Conservation (phyloP, 805 yeast species). For the Saturnispora bothae region DNA sequence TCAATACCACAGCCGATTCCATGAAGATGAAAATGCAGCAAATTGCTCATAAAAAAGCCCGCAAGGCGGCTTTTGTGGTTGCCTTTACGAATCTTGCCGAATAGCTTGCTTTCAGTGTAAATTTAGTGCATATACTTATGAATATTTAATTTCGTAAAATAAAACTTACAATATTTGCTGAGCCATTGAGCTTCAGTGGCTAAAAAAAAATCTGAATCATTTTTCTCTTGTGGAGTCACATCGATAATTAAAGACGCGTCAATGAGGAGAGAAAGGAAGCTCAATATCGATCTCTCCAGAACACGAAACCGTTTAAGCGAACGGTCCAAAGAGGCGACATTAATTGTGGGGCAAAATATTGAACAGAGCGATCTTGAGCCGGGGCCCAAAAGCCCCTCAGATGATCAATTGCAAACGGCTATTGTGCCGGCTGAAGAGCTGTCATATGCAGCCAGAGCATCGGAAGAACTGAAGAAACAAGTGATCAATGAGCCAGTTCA, state of each 20-base stretch:
- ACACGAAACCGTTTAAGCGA: conserved; percentile 23
- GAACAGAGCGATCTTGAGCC: too few relatives aligned
- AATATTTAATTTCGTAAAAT: too few relatives aligned
- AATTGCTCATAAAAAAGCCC: not conserved
- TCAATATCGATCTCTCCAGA: conserved; percentile 20
- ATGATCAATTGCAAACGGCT: not conserved
- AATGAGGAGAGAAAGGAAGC: conserved; percentile 1
- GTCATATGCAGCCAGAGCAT: conserved; percentile 4
- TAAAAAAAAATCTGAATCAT: too few relatives aligned
- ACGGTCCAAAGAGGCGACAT: conserved; percentile 26
- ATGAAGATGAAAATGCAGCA: conserved; percentile 3
- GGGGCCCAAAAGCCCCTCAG: not conserved
- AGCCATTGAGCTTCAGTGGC: not conserved
- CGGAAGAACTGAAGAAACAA: conserved; percentile 5
- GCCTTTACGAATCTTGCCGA: too few relatives aligned
- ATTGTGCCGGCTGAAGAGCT: not conserved
- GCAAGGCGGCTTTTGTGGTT: not conserved
- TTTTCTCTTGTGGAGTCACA: not conserved
- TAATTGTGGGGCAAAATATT: conserved; percentile 24
- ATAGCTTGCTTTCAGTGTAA: too few relatives aligned
- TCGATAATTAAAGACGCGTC: not conserved
- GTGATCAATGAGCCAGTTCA: conserved; percentile 27
- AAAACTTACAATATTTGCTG: too few relatives aligned
- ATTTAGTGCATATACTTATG: too few relatives aligned
- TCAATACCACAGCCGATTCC: not conserved